Percentiles rank a stretch among this genome's conserved stretches.
phyloP scores from a whole-genome alignment of 2,329 filamentous ascomycete species.

The Tolypocladium inflatum region DNA sequence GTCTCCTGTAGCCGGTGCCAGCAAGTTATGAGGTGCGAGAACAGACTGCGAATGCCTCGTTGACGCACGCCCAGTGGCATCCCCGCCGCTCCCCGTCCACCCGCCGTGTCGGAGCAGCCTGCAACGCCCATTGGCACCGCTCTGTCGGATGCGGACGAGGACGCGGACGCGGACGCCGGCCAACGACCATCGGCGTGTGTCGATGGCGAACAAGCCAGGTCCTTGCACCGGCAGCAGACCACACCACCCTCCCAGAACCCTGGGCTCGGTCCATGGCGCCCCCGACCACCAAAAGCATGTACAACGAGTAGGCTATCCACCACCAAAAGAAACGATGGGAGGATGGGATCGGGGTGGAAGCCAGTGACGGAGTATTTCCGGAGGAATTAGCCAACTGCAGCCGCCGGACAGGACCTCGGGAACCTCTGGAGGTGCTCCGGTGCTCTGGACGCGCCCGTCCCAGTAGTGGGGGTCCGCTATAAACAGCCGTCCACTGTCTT shows the following conservation, averaged over 20 bases:
- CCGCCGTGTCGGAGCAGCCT: conserved; percentile 2
- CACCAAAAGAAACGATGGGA: not conserved
- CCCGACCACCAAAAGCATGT: not conserved
- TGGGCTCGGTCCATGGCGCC: not conserved
- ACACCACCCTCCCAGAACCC: not conserved
- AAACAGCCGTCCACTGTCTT: not conserved
- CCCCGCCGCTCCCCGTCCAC: not conserved
- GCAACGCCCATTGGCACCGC: conserved; percentile 8
- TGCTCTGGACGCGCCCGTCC: conserved; percentile 4
- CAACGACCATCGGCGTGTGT: not conserved
- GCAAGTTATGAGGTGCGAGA: not conserved
- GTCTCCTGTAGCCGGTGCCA: not conserved
- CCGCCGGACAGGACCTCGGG: not conserved
- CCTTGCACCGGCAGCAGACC: not conserved
- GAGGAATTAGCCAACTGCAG: not conserved
- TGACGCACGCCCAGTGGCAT: not conserved
- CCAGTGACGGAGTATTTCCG: no score
- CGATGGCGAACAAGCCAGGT: not conserved
- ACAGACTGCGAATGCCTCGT: not conserved
- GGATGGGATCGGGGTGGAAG: not conserved
- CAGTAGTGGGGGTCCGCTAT: not conserved
- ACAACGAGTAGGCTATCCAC: no score
- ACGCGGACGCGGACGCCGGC: conserved; percentile 2
- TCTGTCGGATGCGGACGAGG: conserved; percentile 9
- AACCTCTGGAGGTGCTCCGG: not conserved